phyloP scores from a whole-genome alignment of 139 green algal genomes.

The Pseudopediastrum boryanum region DNA sequence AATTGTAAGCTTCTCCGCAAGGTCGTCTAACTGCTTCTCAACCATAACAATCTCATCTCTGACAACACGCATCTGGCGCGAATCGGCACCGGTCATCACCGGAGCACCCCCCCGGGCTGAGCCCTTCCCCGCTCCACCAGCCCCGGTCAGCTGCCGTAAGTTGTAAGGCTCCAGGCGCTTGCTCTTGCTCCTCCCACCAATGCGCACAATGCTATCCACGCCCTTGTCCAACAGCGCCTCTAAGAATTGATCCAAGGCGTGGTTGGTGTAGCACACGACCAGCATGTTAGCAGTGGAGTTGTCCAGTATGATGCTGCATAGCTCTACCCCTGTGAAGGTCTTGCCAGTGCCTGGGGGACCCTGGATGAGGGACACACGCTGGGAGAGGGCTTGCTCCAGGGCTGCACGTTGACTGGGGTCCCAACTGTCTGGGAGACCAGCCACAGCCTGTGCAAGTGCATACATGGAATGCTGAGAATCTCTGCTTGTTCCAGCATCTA shows the following conservation, averaged over 20 bases:
- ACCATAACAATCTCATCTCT: background rate
- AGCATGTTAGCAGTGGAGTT: constrained; percentile 58
- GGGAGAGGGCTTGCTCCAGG: constrained; percentile 19
- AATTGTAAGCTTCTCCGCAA: constrained; percentile 16
- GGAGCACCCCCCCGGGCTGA: too few species aligned
- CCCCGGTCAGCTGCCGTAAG: constrained; percentile 30
- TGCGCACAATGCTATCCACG: constrained; percentile 61
- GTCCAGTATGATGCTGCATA: constrained; percentile 54
- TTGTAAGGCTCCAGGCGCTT: constrained; percentile 46
- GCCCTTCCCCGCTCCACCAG: background rate
- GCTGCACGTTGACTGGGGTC: constrained; percentile 46
- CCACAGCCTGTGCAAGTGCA: too few species aligned
- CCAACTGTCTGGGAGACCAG: too few species aligned
- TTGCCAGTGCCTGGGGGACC: constrained; percentile 31
- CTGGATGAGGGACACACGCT: constrained; percentile 47
- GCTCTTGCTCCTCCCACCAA: constrained; percentile 57
- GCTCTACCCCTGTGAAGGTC: constrained; percentile 42
- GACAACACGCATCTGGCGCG: background rate
- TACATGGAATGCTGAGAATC: too few species aligned
- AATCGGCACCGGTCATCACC: too few species aligned
- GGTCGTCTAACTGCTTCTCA: background rate
- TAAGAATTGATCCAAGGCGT: constrained; percentile 82
- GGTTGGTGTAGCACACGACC: constrained; percentile 80
- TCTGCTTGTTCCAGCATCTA: too few species aligned
- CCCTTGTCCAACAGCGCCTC: constrained; percentile 68